Evolutionary conservation across 2,329 filamentous ascomycete genomes (phyloP), one percentile per base, ranked within the genome.

Genomic region (Penicillium janthinellum): DNA sequence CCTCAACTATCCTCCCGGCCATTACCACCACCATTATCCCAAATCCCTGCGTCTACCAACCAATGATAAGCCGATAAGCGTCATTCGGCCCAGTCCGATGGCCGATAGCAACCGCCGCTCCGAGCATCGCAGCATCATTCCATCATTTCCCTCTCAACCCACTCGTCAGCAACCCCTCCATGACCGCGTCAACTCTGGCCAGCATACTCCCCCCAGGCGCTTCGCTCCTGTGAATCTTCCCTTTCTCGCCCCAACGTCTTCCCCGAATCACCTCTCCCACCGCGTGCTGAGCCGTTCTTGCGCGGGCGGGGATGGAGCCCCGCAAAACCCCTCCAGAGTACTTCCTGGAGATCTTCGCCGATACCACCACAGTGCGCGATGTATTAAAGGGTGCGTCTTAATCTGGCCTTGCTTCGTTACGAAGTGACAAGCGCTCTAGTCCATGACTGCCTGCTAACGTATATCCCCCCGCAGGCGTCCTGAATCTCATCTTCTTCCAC

Each of bases 401-500:
- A 52, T 28, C 6, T n/a, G 20, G 3, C 47, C 48, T 38, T 11
- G 5, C 3, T 14, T 8, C 1, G 5, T n/a, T n/a, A 5, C 31
- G 4, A 10, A 5, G 28, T 8, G 4, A 12, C 31, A 5, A n/a
- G 14, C 14, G 31, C 14, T 25, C 22, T 28, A 39, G 11, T 28
- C 8, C 44, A 5, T 12, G 52, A n/a, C 41, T 49, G 62, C 14
- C 35, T 48, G 20, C 31, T 37, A 17, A 56, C 22, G 20, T 25
- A n/a, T 8, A 11, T 6, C 25, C 14, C 5, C 10, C n/a, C 47
- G 12, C 70, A 96, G 94, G 90, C 64, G 90, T 97, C 75, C 85
- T 98, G 52, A 93, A 97, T 77, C 96, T 93, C 53, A 97, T 98
- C 76, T 99, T 98, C 86, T 98, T 98, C 84, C 93, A 97, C 81